phyloP scores from a whole-genome alignment of 2,329 filamentous ascomycete genomes.

The Trichoderma semiorbis region DNA sequence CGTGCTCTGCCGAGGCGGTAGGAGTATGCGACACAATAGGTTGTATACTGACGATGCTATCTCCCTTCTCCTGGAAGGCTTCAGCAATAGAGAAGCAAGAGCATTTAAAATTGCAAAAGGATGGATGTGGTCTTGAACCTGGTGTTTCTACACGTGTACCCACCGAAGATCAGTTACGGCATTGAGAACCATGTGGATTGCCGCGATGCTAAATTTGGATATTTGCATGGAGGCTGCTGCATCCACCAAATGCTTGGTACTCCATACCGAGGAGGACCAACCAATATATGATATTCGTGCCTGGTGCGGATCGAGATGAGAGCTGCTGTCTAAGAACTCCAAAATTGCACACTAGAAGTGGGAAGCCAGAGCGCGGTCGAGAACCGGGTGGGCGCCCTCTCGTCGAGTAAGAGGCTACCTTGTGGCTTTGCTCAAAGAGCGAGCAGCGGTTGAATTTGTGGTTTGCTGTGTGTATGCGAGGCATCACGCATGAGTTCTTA shows the following conservation, averaged over 20 bases:
- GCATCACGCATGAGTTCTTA: neutral
- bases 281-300: neutral
- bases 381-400: neutral
- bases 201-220: conserved; percentile 7
- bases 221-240: neutral
- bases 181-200: conserved; percentile 9
- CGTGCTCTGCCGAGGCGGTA: neutral
- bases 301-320: neutral
- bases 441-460: neutral
- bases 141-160: neutral
- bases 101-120: neutral
- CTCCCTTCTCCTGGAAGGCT: neutral
- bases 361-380: neutral
- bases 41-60: neutral
- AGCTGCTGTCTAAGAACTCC: neutral
- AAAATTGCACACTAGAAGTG: neutral
- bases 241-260: neutral
- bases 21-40: neutral
- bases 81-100: neutral
- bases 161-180: conserved; percentile 4
- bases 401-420: neutral
- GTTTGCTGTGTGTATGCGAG: neutral
- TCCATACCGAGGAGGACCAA: neutral
- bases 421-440: neutral
- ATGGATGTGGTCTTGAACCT: neutral